phyloP scores from a whole-genome alignment of 352 stramenopile genomes.

The Thraustochytrium aureum region DNA sequence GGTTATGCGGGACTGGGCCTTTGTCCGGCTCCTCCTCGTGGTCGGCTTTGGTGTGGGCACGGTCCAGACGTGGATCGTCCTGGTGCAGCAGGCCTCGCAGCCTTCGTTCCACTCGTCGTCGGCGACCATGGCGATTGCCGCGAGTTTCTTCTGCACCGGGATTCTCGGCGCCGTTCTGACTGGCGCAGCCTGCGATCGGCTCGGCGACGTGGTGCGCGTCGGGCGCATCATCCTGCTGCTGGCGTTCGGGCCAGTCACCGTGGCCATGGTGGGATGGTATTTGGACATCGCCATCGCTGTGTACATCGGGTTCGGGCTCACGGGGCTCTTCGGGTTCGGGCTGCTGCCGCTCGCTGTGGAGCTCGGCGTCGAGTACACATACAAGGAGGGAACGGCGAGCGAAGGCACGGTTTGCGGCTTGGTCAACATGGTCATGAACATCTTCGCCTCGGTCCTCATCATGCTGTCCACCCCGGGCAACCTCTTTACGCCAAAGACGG shows the following conservation, averaged over 20 bases:
- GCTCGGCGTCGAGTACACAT: neutral
- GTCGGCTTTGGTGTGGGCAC: neutral
- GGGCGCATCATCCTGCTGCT: neutral
- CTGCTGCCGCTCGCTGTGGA: neutral
- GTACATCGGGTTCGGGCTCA: neutral
- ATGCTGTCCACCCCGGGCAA: constrained; percentile 5
- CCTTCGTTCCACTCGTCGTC: neutral
- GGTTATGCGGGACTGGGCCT: neutral
- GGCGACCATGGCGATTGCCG: neutral
- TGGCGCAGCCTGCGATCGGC: neutral
- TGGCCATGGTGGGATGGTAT: neutral
- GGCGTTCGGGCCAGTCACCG: neutral
- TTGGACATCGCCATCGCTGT: neutral
- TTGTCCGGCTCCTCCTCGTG: neutral
- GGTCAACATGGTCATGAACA: neutral
- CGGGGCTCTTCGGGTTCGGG: neutral
- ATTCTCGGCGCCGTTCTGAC: neutral
- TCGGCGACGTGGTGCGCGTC: neutral
- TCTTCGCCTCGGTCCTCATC: neutral
- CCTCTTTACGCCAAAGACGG: neutral
- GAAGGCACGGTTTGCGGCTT: neutral
- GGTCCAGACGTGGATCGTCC: neutral
- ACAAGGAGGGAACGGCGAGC: neutral
- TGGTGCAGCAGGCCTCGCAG: neutral
- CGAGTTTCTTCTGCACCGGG: neutral